Base-by-base conservation (phyloP, 495 filamentous ascomycete species). In the Amniculicola lignicola region DNA sequence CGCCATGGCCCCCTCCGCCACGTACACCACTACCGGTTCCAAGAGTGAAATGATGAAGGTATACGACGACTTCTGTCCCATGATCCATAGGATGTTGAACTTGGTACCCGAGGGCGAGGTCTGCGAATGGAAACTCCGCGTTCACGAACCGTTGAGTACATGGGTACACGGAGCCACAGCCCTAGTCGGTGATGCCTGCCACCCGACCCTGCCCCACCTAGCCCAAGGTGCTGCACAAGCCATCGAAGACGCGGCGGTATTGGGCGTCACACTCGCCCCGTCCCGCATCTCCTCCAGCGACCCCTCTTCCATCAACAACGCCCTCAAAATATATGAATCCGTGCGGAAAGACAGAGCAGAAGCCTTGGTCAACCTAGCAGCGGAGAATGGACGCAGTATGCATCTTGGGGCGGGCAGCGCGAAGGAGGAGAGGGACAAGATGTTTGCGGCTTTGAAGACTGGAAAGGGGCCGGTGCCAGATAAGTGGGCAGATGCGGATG, bases 211-310 rank as follows among this genome's bases (percentile, higher is more conserved):
- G 23, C 87, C 87, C 23, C 86, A 90, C 68, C 71, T 88, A 12
- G 81, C 79, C 25, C 88, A 91, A 74, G 87, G 87, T n/a, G 87
- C 86, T 23, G 88, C 87, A n/a, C 86, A 89, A 75, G 87, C 86
- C 23, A 86, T 91, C 48, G 88, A 93, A 72, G 86, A 91, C 64
- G 85, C 80, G 14, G 85, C 81, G 19, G 86, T 88, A 19, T 68
- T 91, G 7, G 83, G 79, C n/a, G 80, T 82, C 28, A 79, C 80
- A 27, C 78, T 92, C 7, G 70, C 76, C 1, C 58, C 58, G 7
- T 15, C 23, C n/a, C 51, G 39, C 66, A 70, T 38, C 70, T 86
- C 3, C 80, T 82, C 2, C 74, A 76, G 37, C 46, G 68, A 73
- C 3, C 72, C 81, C 0, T 76, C 77, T 29, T 74, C 77, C 4